Evolutionary conservation across 2,329 filamentous ascomycete species (phyloP).

Genomic region (Grosmannia huntii): DNA sequence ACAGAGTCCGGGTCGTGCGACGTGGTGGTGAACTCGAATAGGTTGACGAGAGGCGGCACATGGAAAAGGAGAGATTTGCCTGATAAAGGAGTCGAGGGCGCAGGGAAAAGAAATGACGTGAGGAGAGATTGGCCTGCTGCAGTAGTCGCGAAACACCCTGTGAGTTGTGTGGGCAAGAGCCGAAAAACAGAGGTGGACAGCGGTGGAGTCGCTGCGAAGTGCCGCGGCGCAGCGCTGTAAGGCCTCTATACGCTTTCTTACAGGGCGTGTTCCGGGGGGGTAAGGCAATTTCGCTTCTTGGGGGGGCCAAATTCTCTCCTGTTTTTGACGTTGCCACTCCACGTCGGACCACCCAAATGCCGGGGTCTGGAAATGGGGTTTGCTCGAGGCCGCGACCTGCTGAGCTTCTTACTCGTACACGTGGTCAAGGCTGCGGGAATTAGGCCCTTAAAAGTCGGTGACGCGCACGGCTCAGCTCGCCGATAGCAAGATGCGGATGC

Average conservation of each 20-base stretch:
- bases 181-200: neutral
- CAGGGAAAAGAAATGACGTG: neutral
- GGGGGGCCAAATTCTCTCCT: neutral
- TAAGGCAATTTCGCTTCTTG: conserved; percentile 1
- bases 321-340: conserved; percentile 3
- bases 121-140: neutral
- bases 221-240: neutral
- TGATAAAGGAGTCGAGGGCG: neutral
- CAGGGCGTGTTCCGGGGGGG: too few species aligned
- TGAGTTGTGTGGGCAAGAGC: too few species aligned
- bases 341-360: conserved; percentile 7
- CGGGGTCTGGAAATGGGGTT: neutral
- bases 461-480: neutral
- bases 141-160: neutral
- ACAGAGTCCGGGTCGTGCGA: conserved; percentile 8
- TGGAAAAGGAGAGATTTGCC: neutral
- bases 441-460: neutral
- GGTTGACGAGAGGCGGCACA: neutral
- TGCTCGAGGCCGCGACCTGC: too few species aligned
- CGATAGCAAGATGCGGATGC: neutral
- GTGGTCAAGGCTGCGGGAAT: neutral
- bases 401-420: neutral
- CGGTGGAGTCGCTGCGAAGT: neutral
- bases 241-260: neutral
- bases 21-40: neutral